Evolutionary conservation across 2,329 filamentous ascomycete species (phyloP).

Genomic region (Rasamsonia emersonii): DNA sequence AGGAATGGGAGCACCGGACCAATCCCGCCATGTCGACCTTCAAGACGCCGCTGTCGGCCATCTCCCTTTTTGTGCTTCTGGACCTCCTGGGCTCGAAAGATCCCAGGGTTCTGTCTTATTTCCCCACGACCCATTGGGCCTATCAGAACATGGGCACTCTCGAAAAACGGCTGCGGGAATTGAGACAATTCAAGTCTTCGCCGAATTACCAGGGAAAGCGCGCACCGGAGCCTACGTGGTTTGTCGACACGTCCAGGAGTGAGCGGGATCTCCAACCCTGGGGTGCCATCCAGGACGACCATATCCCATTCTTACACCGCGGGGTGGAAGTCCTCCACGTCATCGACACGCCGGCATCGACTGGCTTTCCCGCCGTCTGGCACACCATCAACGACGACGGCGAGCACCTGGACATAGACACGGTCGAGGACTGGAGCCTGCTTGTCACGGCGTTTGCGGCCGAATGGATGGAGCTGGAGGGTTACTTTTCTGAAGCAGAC

Average conservation of each 20-base stretch:
- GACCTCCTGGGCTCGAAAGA: slow-evolving; percentile 69
- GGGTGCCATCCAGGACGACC: slow-evolving; percentile 69
- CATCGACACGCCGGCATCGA: slow-evolving; percentile 57
- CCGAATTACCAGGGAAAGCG: slow-evolving; percentile 25
- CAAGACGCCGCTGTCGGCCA: slow-evolving; percentile 64
- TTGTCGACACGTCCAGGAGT: slow-evolving; percentile 55
- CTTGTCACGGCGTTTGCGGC: slow-evolving; percentile 76
- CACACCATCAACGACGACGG: slow-evolving; percentile 78
- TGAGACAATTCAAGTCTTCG: slow-evolving; percentile 58
- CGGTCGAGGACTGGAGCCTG: slow-evolving; percentile 78
- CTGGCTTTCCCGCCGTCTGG: slow-evolving; percentile 70
- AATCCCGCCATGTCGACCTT: slow-evolving; percentile 68
- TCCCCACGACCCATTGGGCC: slow-evolving; percentile 85
- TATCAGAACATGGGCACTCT: slow-evolving; percentile 67
- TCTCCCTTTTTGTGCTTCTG: slow-evolving; percentile 82
- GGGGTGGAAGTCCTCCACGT: slow-evolving; percentile 86
- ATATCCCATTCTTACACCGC: slow-evolving; percentile 77
- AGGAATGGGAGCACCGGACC: slow-evolving; percentile 64
- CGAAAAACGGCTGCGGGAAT: slow-evolving; percentile 62
- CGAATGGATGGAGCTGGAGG: slow-evolving; percentile 85
- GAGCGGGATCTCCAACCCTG: slow-evolving; percentile 38
- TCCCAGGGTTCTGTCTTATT: slow-evolving; percentile 75
- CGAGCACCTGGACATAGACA: slow-evolving; percentile 70
- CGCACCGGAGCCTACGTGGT: slow-evolving; percentile 45
- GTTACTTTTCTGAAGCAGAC: slow-evolving; percentile 41